These are phyloP conservation scores for Biancaea sappan DNA, from an alignment of 306 rosid species.

Conservation along the genomic window DNA sequence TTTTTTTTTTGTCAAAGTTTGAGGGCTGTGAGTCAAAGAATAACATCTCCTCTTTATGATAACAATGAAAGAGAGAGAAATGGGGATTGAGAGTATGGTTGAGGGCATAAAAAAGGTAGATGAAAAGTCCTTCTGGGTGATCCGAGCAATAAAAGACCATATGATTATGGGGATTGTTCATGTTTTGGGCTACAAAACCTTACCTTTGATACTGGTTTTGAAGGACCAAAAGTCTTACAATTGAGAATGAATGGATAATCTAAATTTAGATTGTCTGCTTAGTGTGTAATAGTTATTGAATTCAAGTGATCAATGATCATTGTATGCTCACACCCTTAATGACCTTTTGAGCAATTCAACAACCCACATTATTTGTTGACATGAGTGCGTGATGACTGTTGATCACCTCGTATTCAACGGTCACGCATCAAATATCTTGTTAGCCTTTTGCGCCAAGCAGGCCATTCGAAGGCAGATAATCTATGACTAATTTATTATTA, in stretches of 20 bases:
- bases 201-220: constrained; percentile 6
- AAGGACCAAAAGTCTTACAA: constrained; percentile 2
- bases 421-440: too few relatives aligned
- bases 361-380: too few relatives aligned
- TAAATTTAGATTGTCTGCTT: too few relatives aligned
- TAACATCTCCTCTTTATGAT: background rate
- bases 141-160: constrained; percentile 29
- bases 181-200: constrained; percentile 36
- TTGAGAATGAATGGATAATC: constrained; percentile 19
- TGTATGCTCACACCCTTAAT: too few relatives aligned
- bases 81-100: background rate
- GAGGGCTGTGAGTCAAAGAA: constrained; percentile 17
- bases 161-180: constrained; percentile 30
- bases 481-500: background rate
- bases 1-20: constrained; percentile 34
- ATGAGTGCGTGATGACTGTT: too few relatives aligned
- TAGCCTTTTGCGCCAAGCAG: too few relatives aligned
- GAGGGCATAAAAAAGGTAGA: background rate
- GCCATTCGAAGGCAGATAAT: too few relatives aligned
- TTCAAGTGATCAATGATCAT: too few relatives aligned
- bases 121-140: too few relatives aligned
- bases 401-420: too few relatives aligned
- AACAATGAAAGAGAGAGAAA: background rate
- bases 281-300: too few relatives aligned
- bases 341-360: too few relatives aligned